Evolutionary conservation across 495 filamentous ascomycete species (phyloP).

Genomic region (Bombardia bombarda): DNA sequence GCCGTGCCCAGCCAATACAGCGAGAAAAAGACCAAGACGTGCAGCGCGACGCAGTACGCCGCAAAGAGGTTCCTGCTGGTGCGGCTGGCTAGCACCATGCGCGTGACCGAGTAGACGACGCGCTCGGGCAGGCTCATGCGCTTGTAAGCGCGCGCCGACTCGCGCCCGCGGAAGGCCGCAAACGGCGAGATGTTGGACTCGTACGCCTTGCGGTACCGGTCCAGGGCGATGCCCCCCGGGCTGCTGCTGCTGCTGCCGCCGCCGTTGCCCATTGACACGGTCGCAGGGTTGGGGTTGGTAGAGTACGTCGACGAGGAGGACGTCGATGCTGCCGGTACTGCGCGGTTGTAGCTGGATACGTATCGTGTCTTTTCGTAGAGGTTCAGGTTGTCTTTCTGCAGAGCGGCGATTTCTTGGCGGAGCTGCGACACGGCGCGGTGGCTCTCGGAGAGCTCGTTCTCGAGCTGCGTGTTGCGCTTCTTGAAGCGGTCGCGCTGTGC

Average conservation of each 20-base stretch:
- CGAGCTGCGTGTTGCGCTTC: constrained; percentile 85
- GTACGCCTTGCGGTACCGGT: constrained; percentile 88
- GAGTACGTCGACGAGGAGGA: constrained; percentile 61
- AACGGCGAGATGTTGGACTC: constrained; percentile 94
- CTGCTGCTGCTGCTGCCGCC: constrained; percentile 19
- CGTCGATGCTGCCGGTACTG: constrained; percentile 44
- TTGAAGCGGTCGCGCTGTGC: constrained; percentile 98
- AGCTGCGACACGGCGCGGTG: constrained; percentile 78
- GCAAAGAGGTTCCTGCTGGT: constrained; percentile 92
- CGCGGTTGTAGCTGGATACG: constrained; percentile 81
- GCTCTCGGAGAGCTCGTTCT: constrained; percentile 77
- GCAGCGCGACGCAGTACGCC: constrained; percentile 83
- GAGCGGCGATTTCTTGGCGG: constrained; percentile 79
- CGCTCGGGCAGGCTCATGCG: constrained; percentile 90
- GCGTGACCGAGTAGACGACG: constrained; percentile 80
- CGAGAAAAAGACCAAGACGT: constrained; percentile 77
- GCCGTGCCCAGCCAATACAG: constrained; percentile 72
- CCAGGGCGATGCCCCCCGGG: constrained; percentile 55
- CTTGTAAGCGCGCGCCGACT: constrained; percentile 87
- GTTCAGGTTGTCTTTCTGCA: constrained; percentile 94
- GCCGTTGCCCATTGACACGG: constrained; percentile 47
- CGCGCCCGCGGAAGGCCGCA: constrained; percentile 85
- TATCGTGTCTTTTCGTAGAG: constrained; percentile 98
- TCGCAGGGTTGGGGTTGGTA: constrained; percentile 55
- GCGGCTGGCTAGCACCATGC: constrained; percentile 82